Base-by-base conservation (phyloP, 805 yeast genomes). In the Candida endomychidarum region DNA sequence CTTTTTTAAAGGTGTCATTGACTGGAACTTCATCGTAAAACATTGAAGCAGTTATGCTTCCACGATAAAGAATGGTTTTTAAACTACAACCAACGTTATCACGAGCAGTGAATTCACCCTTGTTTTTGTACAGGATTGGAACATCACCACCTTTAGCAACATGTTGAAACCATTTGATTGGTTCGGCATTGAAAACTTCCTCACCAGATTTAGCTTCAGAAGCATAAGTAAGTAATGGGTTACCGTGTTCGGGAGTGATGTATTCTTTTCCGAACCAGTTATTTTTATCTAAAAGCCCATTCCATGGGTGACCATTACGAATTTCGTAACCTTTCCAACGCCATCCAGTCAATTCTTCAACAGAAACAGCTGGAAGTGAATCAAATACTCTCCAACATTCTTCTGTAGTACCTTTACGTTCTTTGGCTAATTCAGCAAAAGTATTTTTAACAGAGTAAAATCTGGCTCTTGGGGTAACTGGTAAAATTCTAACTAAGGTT, bases 1-100 rank as follows among this genome's bases (percentile, higher is more conserved):
- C 41, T 22, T 38, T 25, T n/a, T 22, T 38, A 30, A 38, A 31
- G 6, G 41, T 38, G 30, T 38, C 37, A 23, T 38, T 38, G n/a
- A 31, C 27, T 31, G 41, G 37, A 21, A 30, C 29, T 22, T 38
- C 30, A 25, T 38, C 41, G 21, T 38, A 31, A 30, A 38, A 38
- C 41, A 38, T 38, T 5, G 41, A 38, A 4, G 30, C 41, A 10
- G 41, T 38, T 14, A 26, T 25, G 18, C 41, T 14, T 24, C 27
- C 27, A 24, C 27, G 27, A 27, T 30, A 25, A 21, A 38, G 30
- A 16, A 38, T 38, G 17, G 41, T 38, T 30, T 31, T 38, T 31
- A 38, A 38, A 15, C 37, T 30, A 20, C 41, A 38, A 19, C 38
- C 25, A 17, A 33, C 26, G n/a, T 33, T 33, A 11, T 33, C 36